Conservation (phyloP, 768 basidiomycete genomes). For the Clitopilus passeckerianus region DNA sequence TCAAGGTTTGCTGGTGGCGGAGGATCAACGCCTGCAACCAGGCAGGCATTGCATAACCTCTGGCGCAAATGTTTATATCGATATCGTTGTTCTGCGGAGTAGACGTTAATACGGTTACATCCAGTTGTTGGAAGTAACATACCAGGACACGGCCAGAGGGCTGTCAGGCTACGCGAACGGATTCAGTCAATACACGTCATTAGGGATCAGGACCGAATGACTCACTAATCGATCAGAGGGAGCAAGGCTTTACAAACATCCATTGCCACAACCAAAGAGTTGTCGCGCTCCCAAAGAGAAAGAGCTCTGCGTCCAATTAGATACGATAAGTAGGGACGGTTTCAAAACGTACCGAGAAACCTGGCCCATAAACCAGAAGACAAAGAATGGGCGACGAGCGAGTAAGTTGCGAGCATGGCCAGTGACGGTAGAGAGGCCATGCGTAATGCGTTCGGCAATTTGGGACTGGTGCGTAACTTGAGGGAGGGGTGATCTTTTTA, state of each 20-base stretch:
- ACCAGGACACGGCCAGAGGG: slow-evolving; percentile 65
- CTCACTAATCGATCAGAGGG: slow-evolving; percentile 53
- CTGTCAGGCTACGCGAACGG: slow-evolving; percentile 31
- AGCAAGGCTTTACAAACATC: slow-evolving; percentile 60
- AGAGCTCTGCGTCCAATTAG: slow-evolving; percentile 35
- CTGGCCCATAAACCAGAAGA: slow-evolving; percentile 76
- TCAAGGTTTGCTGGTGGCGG: slow-evolving; percentile 36
- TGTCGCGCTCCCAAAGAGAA: slow-evolving; percentile 57
- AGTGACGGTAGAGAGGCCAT: slow-evolving; percentile 56
- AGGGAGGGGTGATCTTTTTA: slow-evolving; percentile 2
- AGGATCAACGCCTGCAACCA: slow-evolving; percentile 36
- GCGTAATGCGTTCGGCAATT: slow-evolving; percentile 56
- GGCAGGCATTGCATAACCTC: slow-evolving; percentile 41
- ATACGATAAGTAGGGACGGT: not conserved
- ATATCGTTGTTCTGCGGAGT: slow-evolving; percentile 41
- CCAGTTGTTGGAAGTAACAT: slow-evolving; percentile 8
- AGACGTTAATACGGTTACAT: not conserved
- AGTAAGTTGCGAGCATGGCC: slow-evolving; percentile 46
- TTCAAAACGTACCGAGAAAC: slow-evolving; percentile 41
- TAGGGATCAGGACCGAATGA: slow-evolving; percentile 6
- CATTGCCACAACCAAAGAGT: slow-evolving; percentile 51
- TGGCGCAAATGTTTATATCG: slow-evolving; percentile 43
- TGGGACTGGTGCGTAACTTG: slow-evolving; percentile 57
- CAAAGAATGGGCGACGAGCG: slow-evolving; percentile 57
- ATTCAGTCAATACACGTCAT: not conserved